A percentile compares a stretch with the other conserved stretches of the same genome.
Evolutionary conservation across 1,284 basidiomycete genomes (phyloP).

Genomic region (Cystobasidium sp.): DNA sequence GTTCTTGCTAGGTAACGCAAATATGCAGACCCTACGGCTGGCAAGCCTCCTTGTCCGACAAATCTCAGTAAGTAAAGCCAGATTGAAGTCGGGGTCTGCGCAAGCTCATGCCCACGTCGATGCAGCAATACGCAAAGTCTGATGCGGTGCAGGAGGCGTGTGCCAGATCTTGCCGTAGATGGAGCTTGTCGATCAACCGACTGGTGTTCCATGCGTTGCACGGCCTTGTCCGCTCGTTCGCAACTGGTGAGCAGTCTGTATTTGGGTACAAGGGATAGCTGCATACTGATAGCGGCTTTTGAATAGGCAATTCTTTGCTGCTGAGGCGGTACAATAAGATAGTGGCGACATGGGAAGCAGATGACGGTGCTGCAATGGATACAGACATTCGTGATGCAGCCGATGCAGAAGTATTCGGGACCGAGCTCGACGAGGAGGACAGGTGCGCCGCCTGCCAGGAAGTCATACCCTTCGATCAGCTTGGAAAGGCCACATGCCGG

Average conservation of each 20-base stretch:
- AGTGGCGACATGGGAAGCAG: background rate
- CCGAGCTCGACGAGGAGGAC: slow-evolving; percentile 21
- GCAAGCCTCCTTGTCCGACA: slow-evolving; percentile 14
- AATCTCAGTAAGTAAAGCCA: background rate
- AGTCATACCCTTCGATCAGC: slow-evolving; percentile 4
- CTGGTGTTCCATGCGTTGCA: background rate
- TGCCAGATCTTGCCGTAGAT: background rate
- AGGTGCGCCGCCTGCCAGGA: slow-evolving; percentile 36
- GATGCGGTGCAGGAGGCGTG: too few species aligned
- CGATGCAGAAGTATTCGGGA: slow-evolving; percentile 13
- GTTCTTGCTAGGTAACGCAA: slow-evolving; percentile 5
- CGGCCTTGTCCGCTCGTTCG: background rate
- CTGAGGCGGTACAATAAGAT: background rate
- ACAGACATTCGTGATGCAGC: background rate
- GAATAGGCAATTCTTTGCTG: background rate
- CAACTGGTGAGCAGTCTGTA: background rate
- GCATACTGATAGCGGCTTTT: background rate
- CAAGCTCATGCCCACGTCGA: background rate
- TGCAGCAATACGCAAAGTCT: background rate
- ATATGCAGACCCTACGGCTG: slow-evolving; percentile 20
- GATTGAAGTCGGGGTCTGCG: background rate
- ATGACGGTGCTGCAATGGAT: background rate
- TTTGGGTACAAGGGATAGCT: background rate
- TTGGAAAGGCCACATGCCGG: slow-evolving; percentile 31
- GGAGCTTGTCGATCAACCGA: background rate